Evolutionary conservation across 352 stramenopile genomes (phyloP).

Genomic region (Phytopythium aichiense): DNA sequence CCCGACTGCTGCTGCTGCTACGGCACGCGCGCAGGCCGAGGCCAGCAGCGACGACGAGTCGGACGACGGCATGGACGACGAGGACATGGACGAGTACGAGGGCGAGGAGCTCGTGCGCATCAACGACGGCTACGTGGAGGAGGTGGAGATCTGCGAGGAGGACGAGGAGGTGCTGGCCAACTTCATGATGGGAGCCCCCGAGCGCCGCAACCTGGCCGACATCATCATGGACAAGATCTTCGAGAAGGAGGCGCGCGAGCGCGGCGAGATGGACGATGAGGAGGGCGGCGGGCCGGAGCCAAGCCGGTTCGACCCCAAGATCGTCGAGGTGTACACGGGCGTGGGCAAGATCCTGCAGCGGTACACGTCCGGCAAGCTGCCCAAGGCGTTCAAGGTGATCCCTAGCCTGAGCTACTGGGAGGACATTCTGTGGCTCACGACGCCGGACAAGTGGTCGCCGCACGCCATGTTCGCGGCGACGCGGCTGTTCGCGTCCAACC

Average conservation of each 20-base stretch:
- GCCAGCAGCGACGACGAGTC: constrained; percentile 68
- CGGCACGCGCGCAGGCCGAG: constrained; percentile 21
- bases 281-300: constrained; percentile 37
- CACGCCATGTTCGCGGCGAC: constrained; percentile 97
- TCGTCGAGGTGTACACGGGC: constrained; percentile 98
- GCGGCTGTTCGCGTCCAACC: constrained; percentile 98
- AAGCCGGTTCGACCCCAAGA: constrained; percentile 89
- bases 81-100: constrained; percentile 87
- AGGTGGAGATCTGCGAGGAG: constrained; percentile 85
- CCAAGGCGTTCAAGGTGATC: constrained; percentile 99
- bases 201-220: constrained; percentile 94
- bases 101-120: constrained; percentile 87
- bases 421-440: constrained; percentile 96
- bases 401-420: constrained; percentile 99
- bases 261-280: constrained; percentile 73
- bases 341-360: constrained; percentile 97
- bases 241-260: constrained; percentile 91
- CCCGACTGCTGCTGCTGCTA: not conserved
- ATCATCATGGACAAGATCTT: constrained; percentile 99
- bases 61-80: constrained; percentile 79
- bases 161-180: constrained; percentile 85
- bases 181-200: constrained; percentile 80
- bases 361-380: constrained; percentile 98
- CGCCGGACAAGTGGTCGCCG: constrained; percentile 97
- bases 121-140: constrained; percentile 90